Conservation (phyloP, 495 filamentous ascomycete species). For the Polyplosphaeria fusca region DNA sequence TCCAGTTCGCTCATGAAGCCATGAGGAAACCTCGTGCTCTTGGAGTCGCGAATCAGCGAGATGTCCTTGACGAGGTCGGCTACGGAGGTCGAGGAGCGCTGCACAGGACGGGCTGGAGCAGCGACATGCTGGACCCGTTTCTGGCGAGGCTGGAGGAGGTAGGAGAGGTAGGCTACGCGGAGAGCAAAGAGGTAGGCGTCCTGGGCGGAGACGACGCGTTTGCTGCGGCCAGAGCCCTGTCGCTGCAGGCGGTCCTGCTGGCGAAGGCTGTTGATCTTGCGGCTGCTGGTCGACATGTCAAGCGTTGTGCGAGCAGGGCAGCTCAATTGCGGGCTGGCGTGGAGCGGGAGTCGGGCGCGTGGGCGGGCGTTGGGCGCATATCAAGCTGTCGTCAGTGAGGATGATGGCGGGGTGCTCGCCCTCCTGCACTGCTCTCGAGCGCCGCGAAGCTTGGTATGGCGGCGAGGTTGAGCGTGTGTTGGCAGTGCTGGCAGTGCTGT, state of each 20-base stretch:
- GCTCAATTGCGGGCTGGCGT: too few relatives aligned
- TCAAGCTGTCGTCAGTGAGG: conserved; percentile 6
- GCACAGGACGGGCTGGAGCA: conserved; percentile 54
- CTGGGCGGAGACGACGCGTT: conserved; percentile 54
- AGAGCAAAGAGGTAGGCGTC: conserved; percentile 89
- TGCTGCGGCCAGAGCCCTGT: conserved; percentile 49
- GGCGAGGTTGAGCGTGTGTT: too few relatives aligned
- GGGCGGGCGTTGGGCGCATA: conserved; percentile 16
- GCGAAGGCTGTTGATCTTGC: conserved; percentile 52
- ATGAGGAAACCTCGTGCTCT: conserved; percentile 75
- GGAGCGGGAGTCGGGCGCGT: neutral
- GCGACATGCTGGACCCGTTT: conserved; percentile 79
- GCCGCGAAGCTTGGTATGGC: too few relatives aligned
- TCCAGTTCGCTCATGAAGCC: conserved; percentile 69
- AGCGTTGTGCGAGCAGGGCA: neutral
- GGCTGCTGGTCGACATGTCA: conserved; percentile 33
- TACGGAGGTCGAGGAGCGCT: conserved; percentile 66
- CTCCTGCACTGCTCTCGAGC: too few relatives aligned
- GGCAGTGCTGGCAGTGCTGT: neutral
- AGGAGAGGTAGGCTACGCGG: conserved; percentile 85
- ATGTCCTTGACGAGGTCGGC: conserved; percentile 73
- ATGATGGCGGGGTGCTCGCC: conserved; percentile 7
- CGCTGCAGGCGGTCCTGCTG: conserved; percentile 51
- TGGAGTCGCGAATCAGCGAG: conserved; percentile 67
- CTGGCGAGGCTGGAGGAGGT: conserved; percentile 86